These are phyloP conservation scores for Pseudonitzschia multistriata DNA, from an alignment of 108 stramenopile genomes.

Conservation along the genomic window DNA sequence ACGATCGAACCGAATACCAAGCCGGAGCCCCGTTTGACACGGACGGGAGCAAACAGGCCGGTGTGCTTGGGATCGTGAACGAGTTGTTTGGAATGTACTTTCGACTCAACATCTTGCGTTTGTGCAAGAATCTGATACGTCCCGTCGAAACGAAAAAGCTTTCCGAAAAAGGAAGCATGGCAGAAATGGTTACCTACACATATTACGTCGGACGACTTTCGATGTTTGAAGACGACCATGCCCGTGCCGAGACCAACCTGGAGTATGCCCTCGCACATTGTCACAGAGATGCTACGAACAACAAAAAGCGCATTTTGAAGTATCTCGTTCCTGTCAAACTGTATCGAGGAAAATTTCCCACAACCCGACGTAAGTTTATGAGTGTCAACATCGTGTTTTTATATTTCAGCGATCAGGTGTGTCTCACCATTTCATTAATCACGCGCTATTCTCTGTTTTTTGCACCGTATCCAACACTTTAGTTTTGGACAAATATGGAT, in stretches of 20 bases:
- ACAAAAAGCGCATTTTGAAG: conserved; percentile 85
- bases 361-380: conserved; percentile 50
- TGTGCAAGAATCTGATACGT: conserved; percentile 90
- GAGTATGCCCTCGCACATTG: conserved; percentile 87
- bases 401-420: too few species aligned
- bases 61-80: conserved; percentile 84
- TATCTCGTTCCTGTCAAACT: conserved; percentile 92
- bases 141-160: conserved; percentile 75
- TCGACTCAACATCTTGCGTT: conserved; percentile 85
- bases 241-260: conserved; percentile 81
- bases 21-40: conserved; percentile 34
- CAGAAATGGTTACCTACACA: conserved; percentile 89
- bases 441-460: neutral
- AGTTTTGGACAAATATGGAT: conserved; percentile 84
- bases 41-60: conserved; percentile 79
- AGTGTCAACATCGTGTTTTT: too few species aligned
- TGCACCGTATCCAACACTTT: conserved; percentile 8
- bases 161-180: conserved; percentile 70
- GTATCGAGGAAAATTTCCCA: conserved; percentile 81
- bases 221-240: conserved; percentile 95
- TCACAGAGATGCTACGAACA: conserved; percentile 56
- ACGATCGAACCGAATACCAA: conserved; percentile 75
- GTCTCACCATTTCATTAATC: too few species aligned
- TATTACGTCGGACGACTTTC: conserved; percentile 90
- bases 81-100: conserved; percentile 94